Percentiles rank a stretch among this genome's conserved stretches.
Conservation (phyloP, 1,284 basidiomycete genomes). For the Volvariella surrecta region DNA sequence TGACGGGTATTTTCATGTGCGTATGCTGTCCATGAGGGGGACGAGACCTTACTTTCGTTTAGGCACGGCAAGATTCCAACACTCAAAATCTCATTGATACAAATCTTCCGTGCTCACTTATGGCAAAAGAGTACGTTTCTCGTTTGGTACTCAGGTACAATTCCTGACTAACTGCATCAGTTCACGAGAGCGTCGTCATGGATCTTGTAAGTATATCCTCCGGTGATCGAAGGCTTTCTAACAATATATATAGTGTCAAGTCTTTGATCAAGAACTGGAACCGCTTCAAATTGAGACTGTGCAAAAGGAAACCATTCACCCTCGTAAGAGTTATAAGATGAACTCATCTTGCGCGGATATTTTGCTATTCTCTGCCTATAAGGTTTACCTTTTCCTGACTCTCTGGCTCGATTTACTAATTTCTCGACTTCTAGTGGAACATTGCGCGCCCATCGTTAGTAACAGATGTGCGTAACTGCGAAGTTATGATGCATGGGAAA, state of each 20-base stretch:
- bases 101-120: conserved; percentile 99
- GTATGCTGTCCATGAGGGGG: conserved; percentile 14
- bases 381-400: conserved; percentile 32
- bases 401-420: conserved; percentile 4
- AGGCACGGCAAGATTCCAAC: conserved; percentile 99
- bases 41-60: conserved; percentile 19
- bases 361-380: conserved; percentile 93
- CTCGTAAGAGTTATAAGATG: conserved; percentile 99
- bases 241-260: conserved; percentile 64
- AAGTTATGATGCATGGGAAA: background rate
- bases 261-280: conserved; percentile 98
- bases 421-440: conserved; percentile 74
- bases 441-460: conserved; percentile 94
- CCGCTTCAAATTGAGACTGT: conserved; percentile 98
- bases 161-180: conserved; percentile 26
- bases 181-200: conserved; percentile 92
- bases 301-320: conserved; percentile 98
- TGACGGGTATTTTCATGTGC: conserved; percentile 89
- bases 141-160: conserved; percentile 3
- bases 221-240: background rate
- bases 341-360: conserved; percentile 97
- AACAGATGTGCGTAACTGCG: conserved; percentile 80
- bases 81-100: conserved; percentile 95
- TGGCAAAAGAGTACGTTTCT: conserved; percentile 84
- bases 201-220: conserved; percentile 60